Conservation (phyloP, 2,329 filamentous ascomycete genomes). For the Verticillium isaacii region DNA sequence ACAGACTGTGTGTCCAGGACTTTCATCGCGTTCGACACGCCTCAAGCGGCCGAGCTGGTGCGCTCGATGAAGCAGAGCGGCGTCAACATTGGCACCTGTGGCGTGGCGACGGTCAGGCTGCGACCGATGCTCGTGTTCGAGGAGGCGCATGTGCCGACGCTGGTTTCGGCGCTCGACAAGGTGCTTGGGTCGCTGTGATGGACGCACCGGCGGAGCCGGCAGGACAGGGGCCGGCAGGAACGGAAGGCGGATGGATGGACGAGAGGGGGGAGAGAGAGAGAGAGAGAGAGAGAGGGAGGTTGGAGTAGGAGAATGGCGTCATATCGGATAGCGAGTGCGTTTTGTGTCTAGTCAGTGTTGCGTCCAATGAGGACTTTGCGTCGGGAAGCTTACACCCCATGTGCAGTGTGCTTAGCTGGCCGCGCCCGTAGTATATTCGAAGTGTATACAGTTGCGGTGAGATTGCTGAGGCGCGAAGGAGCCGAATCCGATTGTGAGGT, state of each 20-base stretch:
- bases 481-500: too few relatives aligned
- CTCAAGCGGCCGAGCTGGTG: conserved; percentile 63
- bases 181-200: not conserved
- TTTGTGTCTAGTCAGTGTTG: not conserved
- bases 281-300: not conserved
- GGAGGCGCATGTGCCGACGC: conserved; percentile 51
- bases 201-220: not conserved
- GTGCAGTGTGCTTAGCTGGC: not conserved
- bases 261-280: not conserved
- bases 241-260: not conserved
- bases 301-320: not conserved
- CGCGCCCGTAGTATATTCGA: not conserved
- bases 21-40: conserved; percentile 77
- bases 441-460: not conserved
- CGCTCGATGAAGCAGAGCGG: conserved; percentile 66
- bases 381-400: not conserved
- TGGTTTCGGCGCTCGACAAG: not conserved
- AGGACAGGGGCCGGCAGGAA: not conserved
- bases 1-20: conserved; percentile 32
- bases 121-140: conserved; percentile 81
- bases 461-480: too few relatives aligned
- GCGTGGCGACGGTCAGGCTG: conserved; percentile 63
- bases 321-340: not conserved
- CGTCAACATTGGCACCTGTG: conserved; percentile 75
- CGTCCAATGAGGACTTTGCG: not conserved